Percentiles rank a stretch among this genome's conserved stretches.
Conservation (phyloP, 1,139 yeast species). For the Starmera stellimalicola region DNA sequence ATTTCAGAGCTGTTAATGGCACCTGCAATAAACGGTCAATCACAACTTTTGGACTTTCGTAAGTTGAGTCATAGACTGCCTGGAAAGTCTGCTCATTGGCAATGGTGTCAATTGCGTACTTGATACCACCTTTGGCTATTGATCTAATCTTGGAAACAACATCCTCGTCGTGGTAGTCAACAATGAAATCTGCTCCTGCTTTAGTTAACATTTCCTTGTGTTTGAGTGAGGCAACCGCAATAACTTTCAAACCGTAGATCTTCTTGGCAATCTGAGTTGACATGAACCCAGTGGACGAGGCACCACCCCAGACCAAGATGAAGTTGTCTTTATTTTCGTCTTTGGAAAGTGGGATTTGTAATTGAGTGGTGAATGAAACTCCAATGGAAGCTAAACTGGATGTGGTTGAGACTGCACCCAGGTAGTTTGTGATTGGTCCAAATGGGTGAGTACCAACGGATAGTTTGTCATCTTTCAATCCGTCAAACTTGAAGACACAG, state of each 20-base stretch:
- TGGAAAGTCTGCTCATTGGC: slow-evolving; percentile 32
- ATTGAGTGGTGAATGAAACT: slow-evolving; percentile 18
- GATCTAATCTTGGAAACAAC: slow-evolving; percentile 40
- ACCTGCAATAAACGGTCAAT: slow-evolving; percentile 28
- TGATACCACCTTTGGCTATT: slow-evolving; percentile 31
- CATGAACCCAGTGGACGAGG: slow-evolving; percentile 35
- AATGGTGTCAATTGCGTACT: slow-evolving; percentile 50
- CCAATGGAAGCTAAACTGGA: slow-evolving; percentile 37
- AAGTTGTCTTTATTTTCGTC: slow-evolving; percentile 13
- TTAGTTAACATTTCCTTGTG: slow-evolving; percentile 32
- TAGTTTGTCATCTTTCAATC: slow-evolving; percentile 7
- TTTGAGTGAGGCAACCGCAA: slow-evolving; percentile 41
- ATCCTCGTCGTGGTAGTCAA: slow-evolving; percentile 51
- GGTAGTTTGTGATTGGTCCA: slow-evolving; percentile 38
- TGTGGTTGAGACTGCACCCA: slow-evolving; percentile 56
- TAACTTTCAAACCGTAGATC: slow-evolving; percentile 41
- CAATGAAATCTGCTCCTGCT: slow-evolving; percentile 50
- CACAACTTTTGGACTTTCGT: slow-evolving; percentile 22
- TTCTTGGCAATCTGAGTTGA: slow-evolving; percentile 38
- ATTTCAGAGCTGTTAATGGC: slow-evolving; percentile 19
- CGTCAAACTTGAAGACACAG: slow-evolving; percentile 26
- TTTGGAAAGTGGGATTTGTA: slow-evolving; percentile 6
- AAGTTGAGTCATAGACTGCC: slow-evolving; percentile 32
- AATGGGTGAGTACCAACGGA: slow-evolving; percentile 21
- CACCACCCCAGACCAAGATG: slow-evolving; percentile 52